Percentiles rank a stretch among this genome's conserved stretches.
These are phyloP conservation scores for Boletus tomentosulus DNA, from an alignment of 768 basidiomycete genomes.

Conservation along the genomic window DNA sequence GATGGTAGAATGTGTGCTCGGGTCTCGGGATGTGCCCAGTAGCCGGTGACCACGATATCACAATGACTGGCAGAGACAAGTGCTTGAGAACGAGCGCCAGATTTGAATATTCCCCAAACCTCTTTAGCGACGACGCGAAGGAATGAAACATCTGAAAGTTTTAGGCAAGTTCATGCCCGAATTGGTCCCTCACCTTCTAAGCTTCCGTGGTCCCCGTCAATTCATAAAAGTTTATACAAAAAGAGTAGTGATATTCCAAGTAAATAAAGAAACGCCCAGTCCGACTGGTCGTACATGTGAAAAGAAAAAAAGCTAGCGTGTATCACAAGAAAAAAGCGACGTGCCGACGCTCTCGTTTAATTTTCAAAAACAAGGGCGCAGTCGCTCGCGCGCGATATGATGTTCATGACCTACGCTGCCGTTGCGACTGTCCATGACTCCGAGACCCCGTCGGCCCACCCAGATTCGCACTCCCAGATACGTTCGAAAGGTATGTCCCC, in stretches of 20 bases:
- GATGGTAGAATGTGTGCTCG: no score
- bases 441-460: slow-evolving; percentile 8
- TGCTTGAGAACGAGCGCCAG: no score
- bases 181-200: not conserved
- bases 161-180: no score
- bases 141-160: no score
- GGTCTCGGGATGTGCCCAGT: not conserved
- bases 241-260: not conserved
- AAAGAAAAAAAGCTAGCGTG: not conserved
- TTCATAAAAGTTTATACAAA: not conserved
- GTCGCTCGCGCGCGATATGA: not conserved
- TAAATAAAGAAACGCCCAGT: not conserved
- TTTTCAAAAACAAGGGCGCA: not conserved
- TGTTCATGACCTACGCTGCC: not conserved
- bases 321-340: no score
- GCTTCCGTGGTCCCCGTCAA: not conserved
- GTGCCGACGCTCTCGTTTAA: not conserved
- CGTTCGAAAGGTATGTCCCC: slow-evolving; percentile 35
- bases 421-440: not conserved
- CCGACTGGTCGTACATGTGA: not conserved
- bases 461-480: slow-evolving; percentile 23
- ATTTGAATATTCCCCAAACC: no score
- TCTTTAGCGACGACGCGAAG: no score
- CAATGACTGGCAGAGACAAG: no score
- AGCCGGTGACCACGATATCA: no score